phyloP scores from a whole-genome alignment of 768 basidiomycete species.

The Imleria badia region DNA sequence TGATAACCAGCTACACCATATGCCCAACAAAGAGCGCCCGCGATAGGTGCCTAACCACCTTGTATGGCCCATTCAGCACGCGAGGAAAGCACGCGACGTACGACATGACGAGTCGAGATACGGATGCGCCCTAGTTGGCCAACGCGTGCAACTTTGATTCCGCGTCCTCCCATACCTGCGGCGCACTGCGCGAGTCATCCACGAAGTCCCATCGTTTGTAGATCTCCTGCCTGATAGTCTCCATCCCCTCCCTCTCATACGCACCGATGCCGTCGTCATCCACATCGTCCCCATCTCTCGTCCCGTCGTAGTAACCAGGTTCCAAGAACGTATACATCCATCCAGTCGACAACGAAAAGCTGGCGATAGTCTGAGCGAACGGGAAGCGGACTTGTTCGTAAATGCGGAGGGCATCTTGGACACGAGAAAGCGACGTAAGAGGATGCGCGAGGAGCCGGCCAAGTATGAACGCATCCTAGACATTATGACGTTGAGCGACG shows the following conservation, averaged over 20 bases:
- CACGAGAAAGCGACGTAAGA: slow-evolving; percentile 1
- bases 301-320: slow-evolving; percentile 25
- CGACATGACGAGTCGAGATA: too few species aligned
- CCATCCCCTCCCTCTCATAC: slow-evolving; percentile 20
- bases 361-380: slow-evolving; percentile 11
- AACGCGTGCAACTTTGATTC: slow-evolving; percentile 8
- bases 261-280: slow-evolving; percentile 10
- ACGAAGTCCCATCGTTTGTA: slow-evolving; percentile 15
- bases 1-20: slow-evolving; percentile 43
- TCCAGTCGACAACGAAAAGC: slow-evolving; percentile 16
- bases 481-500: neutral
- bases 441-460: slow-evolving; percentile 26
- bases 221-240: slow-evolving; percentile 11
- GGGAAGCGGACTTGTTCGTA: slow-evolving; percentile 19
- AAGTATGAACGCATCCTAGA: slow-evolving; percentile 22
- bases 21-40: slow-evolving; percentile 16
- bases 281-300: slow-evolving; percentile 1
- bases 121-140: neutral
- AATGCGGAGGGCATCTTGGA: slow-evolving; percentile 4
- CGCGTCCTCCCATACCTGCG: slow-evolving; percentile 18
- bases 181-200: slow-evolving; percentile 3
- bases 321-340: slow-evolving; percentile 19
- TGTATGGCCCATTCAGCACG: too few species aligned
- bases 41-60: too few species aligned
- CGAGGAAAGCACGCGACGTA: too few species aligned